Base-by-base conservation (phyloP, 176 grass and related monocot genomes). In the Cenchrus fungigraminus region DNA sequence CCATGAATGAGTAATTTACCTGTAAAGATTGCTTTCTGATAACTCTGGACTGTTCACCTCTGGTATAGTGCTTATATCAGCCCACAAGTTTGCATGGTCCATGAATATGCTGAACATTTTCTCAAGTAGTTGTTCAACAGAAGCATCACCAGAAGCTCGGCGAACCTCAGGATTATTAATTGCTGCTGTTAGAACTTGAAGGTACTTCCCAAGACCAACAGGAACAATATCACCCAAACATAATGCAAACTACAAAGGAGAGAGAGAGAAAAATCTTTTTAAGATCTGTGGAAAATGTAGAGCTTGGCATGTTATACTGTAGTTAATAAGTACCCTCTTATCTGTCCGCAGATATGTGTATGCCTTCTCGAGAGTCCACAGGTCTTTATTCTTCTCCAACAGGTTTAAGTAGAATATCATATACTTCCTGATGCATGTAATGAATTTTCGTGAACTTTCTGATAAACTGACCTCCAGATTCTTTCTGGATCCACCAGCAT, bases 391-490 rank as follows among this genome's bases (percentile, higher is more conserved):
- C 83, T 90, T 92, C 93, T 98, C 97, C 86, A 98, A 82, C 59
- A 98, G 86, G 71, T 91, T 88, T 71, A 98, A 87, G 85, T 98
- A 96, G 67, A 98, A 82, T 68, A 98, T 69, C 83, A 92, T 83
- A 83, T 96, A 98, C 75, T 98, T 98, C 80, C 93, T 92, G 70
- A 98, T 95, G 86, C 93, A 98, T 69, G 91, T 95, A 65, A 98
- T 98, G 70, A 94, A 98, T 88, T 96, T 98, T 14, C 93, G 83
- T 71, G 97, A 98, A 94, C 97, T 98, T 92, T 98, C 97, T 79
- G 93, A 98, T 74, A 98, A 94, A 87, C 93, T 98, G 78, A 98
- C 90, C 77, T 98, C 93, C 74, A 98, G 85, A 91, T 84, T 94
- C 64, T 96, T 96, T 92, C 86, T 99, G 49, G 79, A 92, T 71